Evolutionary conservation across 2,329 filamentous ascomycete genomes (phyloP).

Genomic region (Pseudonectria buxi): DNA sequence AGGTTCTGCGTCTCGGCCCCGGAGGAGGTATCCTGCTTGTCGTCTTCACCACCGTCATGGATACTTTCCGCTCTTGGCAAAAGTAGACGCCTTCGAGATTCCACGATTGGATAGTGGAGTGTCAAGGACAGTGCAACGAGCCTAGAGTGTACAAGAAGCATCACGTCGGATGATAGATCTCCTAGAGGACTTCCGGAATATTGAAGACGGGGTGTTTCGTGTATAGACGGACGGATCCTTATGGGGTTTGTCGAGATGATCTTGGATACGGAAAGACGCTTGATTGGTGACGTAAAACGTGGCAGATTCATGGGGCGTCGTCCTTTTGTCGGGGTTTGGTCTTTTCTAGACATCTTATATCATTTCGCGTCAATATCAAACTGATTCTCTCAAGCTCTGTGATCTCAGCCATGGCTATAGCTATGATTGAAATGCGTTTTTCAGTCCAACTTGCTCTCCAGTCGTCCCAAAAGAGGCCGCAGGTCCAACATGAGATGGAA

Average conservation of each 20-base stretch:
- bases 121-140: background rate
- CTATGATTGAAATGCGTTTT: too few species aligned
- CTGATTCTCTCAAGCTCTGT: background rate
- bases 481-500: too few species aligned
- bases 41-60: constrained; percentile 82
- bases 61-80: constrained; percentile 72
- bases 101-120: constrained; percentile 1
- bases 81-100: constrained; percentile 8
- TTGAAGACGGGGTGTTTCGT: constrained; percentile 4
- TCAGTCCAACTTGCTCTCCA: too few species aligned
- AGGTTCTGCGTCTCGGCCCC: constrained; percentile 45
- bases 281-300: background rate
- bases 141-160: constrained; percentile 8
- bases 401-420: background rate
- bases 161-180: constrained; percentile 8
- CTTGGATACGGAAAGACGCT: background rate
- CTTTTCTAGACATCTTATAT: constrained; percentile 5
- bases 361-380: constrained; percentile 10
- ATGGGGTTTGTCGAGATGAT: constrained; percentile 1
- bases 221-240: constrained; percentile 8
- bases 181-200: constrained; percentile 7
- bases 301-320: constrained; percentile 4
- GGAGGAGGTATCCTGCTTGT: constrained; percentile 67
- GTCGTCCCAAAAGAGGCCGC: too few species aligned
- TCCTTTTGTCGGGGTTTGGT: constrained; percentile 10